Evolutionary conservation across 768 basidiomycete genomes (phyloP).

Genomic region (Galerina sulciceps): DNA sequence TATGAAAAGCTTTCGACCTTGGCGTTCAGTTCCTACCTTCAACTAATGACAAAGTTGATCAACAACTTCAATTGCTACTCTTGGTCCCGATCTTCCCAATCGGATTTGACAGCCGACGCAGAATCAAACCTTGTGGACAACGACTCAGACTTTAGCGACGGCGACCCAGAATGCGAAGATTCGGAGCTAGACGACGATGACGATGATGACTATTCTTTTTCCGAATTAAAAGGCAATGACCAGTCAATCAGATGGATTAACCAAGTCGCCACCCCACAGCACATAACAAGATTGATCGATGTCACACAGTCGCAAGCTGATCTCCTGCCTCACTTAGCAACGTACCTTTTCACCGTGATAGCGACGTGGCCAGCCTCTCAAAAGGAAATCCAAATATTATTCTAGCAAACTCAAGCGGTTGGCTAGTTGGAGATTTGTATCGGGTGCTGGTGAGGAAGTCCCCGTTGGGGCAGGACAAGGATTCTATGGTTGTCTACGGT

Average conservation of each 20-base stretch:
- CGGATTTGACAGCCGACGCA: background rate
- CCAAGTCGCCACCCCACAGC: slow-evolving; percentile 54
- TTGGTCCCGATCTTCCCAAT: slow-evolving; percentile 32
- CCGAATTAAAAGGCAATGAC: slow-evolving; percentile 49
- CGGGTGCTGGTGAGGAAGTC: slow-evolving; percentile 65
- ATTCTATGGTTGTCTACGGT: slow-evolving; percentile 28
- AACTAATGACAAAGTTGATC: slow-evolving; percentile 54
- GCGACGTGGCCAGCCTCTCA: slow-evolving; percentile 62
- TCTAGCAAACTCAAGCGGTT: slow-evolving; percentile 51
- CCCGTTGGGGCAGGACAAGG: slow-evolving; percentile 64
- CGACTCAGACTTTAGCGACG: slow-evolving; percentile 20
- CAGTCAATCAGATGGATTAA: slow-evolving; percentile 67
- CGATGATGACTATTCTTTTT: slow-evolving; percentile 26
- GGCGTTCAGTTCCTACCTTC: slow-evolving; percentile 58
- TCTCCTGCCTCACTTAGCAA: slow-evolving; percentile 52
- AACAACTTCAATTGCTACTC: slow-evolving; percentile 54
- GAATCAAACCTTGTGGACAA: background rate
- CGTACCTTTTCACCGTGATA: slow-evolving; percentile 60
- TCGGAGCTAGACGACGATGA: slow-evolving; percentile 27
- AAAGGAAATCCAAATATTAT: slow-evolving; percentile 62
- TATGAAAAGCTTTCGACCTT: slow-evolving; percentile 52
- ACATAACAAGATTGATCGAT: slow-evolving; percentile 59
- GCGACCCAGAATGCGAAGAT: slow-evolving; percentile 44
- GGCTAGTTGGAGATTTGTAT: slow-evolving; percentile 77
- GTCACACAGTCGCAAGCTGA: slow-evolving; percentile 41